phyloP scores from a whole-genome alignment of 225 moss, liverwort and hornwort species.

The Marchantia polymorpha region DNA sequence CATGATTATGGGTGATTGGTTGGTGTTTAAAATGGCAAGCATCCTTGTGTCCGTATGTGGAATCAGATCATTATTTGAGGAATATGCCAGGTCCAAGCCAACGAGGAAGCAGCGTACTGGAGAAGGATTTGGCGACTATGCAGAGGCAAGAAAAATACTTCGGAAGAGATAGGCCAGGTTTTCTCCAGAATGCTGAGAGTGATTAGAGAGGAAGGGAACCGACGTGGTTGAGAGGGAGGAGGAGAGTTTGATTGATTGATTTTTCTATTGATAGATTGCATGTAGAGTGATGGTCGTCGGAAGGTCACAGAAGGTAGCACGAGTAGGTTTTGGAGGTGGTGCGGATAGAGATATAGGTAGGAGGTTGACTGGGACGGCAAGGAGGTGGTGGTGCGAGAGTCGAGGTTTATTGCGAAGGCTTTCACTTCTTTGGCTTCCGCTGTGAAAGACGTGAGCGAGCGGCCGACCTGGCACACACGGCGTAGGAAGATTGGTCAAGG shows the following conservation, averaged over 20 bases:
- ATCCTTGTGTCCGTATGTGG: no score
- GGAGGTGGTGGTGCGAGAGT: not conserved
- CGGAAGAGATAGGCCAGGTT: no score
- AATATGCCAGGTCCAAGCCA: no score
- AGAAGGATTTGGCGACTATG: no score
- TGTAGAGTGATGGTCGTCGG: not conserved
- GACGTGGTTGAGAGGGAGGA: not conserved
- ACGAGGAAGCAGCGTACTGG: no score
- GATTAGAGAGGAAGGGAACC: not conserved
- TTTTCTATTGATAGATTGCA: not conserved
- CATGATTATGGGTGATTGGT: no score
- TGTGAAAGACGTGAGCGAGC: not conserved
- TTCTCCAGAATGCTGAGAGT: no score
- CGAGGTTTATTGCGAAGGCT: not conserved
- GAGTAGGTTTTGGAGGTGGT: slow-evolving; percentile 2
- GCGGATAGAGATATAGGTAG: not conserved
- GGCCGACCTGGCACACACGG: not conserved
- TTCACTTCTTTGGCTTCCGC: not conserved
- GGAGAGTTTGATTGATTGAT: not conserved
- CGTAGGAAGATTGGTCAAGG: not conserved
- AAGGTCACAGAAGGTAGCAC: not conserved
- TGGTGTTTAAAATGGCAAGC: no score
- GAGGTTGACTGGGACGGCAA: not conserved
- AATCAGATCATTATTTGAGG: no score
- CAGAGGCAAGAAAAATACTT: no score